Conservation (phyloP, 192 early-diverging fungal species). For the Backusella tarrabulga region DNA sequence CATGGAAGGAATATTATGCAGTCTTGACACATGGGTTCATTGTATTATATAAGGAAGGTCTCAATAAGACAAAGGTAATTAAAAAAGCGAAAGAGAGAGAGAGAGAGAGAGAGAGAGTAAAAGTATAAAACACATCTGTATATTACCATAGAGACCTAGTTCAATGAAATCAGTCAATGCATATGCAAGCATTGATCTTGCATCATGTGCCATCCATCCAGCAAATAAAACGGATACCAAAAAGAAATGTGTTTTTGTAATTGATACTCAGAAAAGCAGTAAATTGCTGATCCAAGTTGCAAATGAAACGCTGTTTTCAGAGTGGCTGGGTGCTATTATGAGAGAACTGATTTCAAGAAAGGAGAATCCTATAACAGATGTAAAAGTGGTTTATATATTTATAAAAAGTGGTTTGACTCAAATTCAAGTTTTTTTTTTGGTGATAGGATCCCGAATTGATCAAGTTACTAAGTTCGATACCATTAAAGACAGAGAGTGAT, state of each 20-base stretch:
- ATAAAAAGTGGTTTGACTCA: not conserved
- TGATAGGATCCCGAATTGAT: not conserved
- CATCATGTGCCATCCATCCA: slow-evolving; percentile 29
- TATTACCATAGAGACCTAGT: not conserved
- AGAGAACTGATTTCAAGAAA: slow-evolving; percentile 34
- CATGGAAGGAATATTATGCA: slow-evolving; percentile 45
- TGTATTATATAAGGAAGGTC: slow-evolving; percentile 26
- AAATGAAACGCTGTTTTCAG: slow-evolving; percentile 28
- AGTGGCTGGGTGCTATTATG: slow-evolving; percentile 41
- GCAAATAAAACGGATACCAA: slow-evolving; percentile 34
- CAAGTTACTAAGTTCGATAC: slow-evolving; percentile 4
- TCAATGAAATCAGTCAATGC: slow-evolving; percentile 23
- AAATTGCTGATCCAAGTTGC: slow-evolving; percentile 29
- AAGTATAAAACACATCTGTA: not conserved
- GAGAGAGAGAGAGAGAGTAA: not conserved
- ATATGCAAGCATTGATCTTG: slow-evolving; percentile 33
- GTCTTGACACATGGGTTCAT: slow-evolving; percentile 39
- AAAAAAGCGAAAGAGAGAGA: not conserved
- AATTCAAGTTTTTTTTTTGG: not conserved
- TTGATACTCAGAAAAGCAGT: slow-evolving; percentile 22
- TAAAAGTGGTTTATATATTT: not conserved
- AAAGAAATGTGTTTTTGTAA: slow-evolving; percentile 30
- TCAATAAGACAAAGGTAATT: slow-evolving; percentile 29
- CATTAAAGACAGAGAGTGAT: slow-evolving; percentile 6
- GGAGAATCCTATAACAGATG: slow-evolving; percentile 13